A percentile compares a stretch with the other conserved stretches of the same genome.
Conservation (phyloP, 768 basidiomycete species). For the Rubroboletus satanas region DNA sequence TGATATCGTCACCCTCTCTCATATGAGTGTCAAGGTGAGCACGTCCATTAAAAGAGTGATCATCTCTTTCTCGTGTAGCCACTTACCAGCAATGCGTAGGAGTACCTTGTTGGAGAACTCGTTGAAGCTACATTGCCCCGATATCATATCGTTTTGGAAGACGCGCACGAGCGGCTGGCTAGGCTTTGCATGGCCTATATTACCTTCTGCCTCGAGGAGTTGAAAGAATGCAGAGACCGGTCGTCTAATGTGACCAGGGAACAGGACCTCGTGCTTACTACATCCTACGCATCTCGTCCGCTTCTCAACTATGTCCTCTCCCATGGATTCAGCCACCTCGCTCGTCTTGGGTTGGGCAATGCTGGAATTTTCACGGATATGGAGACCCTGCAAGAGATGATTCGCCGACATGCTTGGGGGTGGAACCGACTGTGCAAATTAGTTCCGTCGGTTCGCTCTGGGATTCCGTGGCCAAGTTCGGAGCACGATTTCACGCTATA, state of each 20-base stretch:
- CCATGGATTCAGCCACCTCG: conserved; percentile 5
- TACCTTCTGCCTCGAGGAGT: conserved; percentile 1
- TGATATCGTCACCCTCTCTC: conserved; percentile 7
- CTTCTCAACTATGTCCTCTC: conserved; percentile 13
- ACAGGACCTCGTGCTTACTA: neutral
- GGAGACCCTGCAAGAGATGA: neutral
- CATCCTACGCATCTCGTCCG: neutral
- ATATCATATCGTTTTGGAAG: conserved; percentile 8
- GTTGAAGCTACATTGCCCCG: neutral
- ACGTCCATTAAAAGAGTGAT: no score
- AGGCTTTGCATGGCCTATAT: conserved; percentile 12
- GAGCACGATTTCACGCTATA: conserved; percentile 4
- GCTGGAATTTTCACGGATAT: conserved; percentile 1
- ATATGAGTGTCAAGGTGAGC: conserved; percentile 19
- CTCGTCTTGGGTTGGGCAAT: neutral
- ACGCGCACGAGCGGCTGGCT: conserved; percentile 3
- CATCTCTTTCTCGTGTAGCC: neutral
- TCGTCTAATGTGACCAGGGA: neutral
- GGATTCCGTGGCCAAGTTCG: conserved; percentile 1
- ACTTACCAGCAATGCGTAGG: neutral
- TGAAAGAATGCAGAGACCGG: neutral
- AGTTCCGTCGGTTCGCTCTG: neutral
- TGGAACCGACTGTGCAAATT: conserved; percentile 5
- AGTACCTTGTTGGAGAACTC: conserved; percentile 12
- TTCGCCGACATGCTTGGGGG: neutral